Evolutionary conservation across 345 rosid species (phyloP).

Genomic region (Psidium friedrichsthalianum): DNA sequence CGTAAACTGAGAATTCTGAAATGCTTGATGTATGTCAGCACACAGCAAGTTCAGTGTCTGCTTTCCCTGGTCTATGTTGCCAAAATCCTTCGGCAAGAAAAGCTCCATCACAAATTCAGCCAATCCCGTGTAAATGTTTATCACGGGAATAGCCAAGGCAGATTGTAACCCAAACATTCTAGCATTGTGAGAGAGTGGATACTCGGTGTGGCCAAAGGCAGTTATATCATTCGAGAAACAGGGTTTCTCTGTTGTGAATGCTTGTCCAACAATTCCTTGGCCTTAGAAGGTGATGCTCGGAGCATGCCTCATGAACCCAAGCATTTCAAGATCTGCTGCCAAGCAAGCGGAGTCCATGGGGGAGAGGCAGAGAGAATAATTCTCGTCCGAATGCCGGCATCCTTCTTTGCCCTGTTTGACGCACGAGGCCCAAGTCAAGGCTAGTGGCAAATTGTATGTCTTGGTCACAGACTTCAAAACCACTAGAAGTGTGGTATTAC

Average conservation of each 20-base stretch:
- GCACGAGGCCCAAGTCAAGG: constrained; percentile 78
- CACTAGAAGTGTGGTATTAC: constrained; percentile 43
- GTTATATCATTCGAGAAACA: constrained; percentile 55
- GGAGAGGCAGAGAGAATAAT: constrained; percentile 41
- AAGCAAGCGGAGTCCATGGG: constrained; percentile 58
- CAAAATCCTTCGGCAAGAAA: constrained; percentile 22
- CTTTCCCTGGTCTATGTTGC: constrained; percentile 9
- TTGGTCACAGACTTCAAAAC: constrained; percentile 52
- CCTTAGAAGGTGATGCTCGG: constrained; percentile 74
- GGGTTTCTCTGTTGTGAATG: constrained; percentile 38
- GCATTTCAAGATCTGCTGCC: constrained; percentile 27
- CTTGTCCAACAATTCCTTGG: constrained; percentile 82
- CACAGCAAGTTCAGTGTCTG: constrained; percentile 2
- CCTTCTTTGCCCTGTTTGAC: constrained; percentile 53
- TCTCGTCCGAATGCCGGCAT: constrained; percentile 58
- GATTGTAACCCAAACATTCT: constrained; percentile 14
- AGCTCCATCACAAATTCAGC: constrained; percentile 23
- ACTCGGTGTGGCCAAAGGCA: constrained; percentile 49
- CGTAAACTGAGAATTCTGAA: neutral
- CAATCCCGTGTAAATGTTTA: constrained; percentile 4
- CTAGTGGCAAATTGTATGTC: constrained; percentile 53
- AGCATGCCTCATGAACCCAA: constrained; percentile 54
- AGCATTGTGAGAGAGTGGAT: constrained; percentile 77
- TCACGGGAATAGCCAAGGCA: constrained; percentile 22
- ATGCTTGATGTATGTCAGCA: constrained; percentile 1